These are phyloP conservation scores for Candida qinlingensis DNA, from an alignment of 805 yeast genomes.

Conservation along the genomic window DNA sequence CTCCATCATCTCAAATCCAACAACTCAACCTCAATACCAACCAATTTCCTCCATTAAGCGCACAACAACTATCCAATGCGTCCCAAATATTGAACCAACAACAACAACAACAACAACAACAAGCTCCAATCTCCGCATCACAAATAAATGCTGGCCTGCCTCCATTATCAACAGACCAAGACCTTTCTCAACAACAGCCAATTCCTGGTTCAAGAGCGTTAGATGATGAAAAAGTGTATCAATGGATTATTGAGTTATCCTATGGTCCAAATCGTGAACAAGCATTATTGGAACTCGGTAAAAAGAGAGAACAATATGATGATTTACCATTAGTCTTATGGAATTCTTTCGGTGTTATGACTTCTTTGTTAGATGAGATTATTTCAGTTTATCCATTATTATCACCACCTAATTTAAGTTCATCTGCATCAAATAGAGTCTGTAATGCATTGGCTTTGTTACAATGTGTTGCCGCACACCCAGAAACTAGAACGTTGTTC, in stretches of 20 bases:
- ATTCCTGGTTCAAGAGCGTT: conserved; percentile 35
- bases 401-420: conserved; percentile 80
- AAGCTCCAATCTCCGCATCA: background rate
- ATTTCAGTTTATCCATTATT: conserved; percentile 84
- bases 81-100: conserved; percentile 8
- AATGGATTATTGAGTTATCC: conserved; percentile 85
- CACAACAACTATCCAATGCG: conserved; percentile 3
- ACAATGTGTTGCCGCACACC: conserved; percentile 96
- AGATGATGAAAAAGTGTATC: conserved; percentile 78
- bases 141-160: conserved; percentile 11
- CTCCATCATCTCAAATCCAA: conserved; percentile 4
- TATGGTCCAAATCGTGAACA: conserved; percentile 90
- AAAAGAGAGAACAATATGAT: conserved; percentile 90
- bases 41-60: conserved; percentile 17
- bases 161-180: conserved; percentile 9
- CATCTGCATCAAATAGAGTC: conserved; percentile 86
- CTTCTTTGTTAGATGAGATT: conserved; percentile 83
- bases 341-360: conserved; percentile 97
- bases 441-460: conserved; percentile 92
- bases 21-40: conserved; percentile 4
- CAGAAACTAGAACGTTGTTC: conserved; percentile 80
- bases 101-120: conserved; percentile 11
- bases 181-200: conserved; percentile 9
- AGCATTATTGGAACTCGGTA: conserved; percentile 86
- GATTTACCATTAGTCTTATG: conserved; percentile 89